Conservation (phyloP, 495 filamentous ascomycete genomes). For the Trichoderma parareesei region DNA sequence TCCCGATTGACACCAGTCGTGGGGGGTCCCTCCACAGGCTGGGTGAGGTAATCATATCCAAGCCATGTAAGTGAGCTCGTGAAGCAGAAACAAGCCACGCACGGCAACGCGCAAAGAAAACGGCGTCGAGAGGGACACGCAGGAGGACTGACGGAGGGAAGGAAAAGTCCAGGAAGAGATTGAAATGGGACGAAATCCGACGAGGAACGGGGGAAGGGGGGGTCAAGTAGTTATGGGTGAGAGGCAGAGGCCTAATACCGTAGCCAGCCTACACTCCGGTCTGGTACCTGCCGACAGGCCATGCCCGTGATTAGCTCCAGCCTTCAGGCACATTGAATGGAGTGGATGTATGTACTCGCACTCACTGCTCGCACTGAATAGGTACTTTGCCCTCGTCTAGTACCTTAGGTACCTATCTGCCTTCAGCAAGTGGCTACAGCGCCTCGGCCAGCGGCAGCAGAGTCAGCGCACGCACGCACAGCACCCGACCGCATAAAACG, state of each 20-base stretch:
- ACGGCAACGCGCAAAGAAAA: constrained; percentile 16
- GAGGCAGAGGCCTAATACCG: constrained; percentile 1
- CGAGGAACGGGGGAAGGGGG: constrained; percentile 30
- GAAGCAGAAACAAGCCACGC: constrained; percentile 14
- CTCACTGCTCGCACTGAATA: too few relatives aligned
- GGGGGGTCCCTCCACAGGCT: background rate
- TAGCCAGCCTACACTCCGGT: constrained; percentile 1
- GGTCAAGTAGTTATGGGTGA: constrained; percentile 21
- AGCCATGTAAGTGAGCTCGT: constrained; percentile 9
- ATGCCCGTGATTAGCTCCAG: constrained; percentile 6
- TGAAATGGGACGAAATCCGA: constrained; percentile 24
- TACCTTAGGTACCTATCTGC: too few relatives aligned
- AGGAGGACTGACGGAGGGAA: constrained; percentile 14
- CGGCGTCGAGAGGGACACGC: constrained; percentile 3
- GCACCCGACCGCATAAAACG: background rate
- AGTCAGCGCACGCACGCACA: background rate
- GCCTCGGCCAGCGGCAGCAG: background rate
- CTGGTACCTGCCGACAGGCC: constrained; percentile 7
- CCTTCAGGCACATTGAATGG: background rate
- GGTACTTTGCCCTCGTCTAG: too few relatives aligned
- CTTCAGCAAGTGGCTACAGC: background rate
- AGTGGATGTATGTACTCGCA: too few relatives aligned
- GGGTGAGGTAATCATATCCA: constrained; percentile 9
- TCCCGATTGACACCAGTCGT: constrained; percentile 1
- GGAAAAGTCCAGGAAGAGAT: constrained; percentile 11